Base-by-base conservation (phyloP, 805 yeast genomes). In the Cyberlindnera japonica region DNA sequence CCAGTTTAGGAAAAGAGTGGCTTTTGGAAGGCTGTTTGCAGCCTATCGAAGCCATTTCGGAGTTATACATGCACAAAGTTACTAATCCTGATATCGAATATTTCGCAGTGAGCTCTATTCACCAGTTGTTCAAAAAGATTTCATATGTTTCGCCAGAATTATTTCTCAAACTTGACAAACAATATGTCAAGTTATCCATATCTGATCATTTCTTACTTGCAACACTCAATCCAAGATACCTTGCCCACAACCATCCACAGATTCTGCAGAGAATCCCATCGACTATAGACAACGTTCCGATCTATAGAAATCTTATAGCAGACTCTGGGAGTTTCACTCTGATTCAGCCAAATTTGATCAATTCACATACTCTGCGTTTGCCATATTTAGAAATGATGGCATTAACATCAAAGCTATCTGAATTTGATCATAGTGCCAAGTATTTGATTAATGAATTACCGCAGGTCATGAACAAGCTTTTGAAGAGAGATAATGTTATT, bases 381-480 rank as follows among this genome's bases (percentile, higher is more conserved):
- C 52, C 58, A 5, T 54, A 53, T 22, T 25, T 53, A 14, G 53
- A 54, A n/a, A 18, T 51, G 4, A 41, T 56, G 31, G 53, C 48
- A 2, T 25, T 56, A 1, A 27, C 50, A 3, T 24, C 33, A 3
- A 25, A 24, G 1, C 15, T 56, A 3, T 23, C 54, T 2, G 30
- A 38, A 11, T 41, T 27, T 28, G 27, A 32, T 1, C 44, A 54
- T 30, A 37, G 54, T 3, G 20, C 47, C 1, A 10, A n/a, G 1
- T 53, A 43, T 16, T 40, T 56, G 10, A 18, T 53, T 3, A 21
- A 27, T 5, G 45, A 48, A 4, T 17, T 50, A 4, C 58, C 59
- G 17, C 51, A 44, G 15, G 45, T 56, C 5, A 52, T 56, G 58
- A 54, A 52, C 30, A 49, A 46, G 18, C 22, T 55, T 2, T 23